phyloP scores from a whole-genome alignment of 2,329 filamentous ascomycete genomes.

The Scedosporium apiospermum region DNA sequence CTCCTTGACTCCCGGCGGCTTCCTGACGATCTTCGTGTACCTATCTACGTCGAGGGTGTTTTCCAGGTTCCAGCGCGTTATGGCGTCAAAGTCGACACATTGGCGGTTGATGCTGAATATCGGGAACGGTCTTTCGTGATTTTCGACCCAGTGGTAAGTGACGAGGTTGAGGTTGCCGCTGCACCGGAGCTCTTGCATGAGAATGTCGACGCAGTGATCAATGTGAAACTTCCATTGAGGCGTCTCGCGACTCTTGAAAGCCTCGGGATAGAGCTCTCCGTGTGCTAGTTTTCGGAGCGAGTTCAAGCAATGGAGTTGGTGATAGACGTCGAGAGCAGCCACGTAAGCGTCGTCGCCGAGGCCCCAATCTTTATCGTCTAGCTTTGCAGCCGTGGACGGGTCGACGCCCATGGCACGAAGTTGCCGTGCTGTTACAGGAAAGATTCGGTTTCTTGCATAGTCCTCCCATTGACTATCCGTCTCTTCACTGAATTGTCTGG shows the following conservation, averaged over 20 bases:
- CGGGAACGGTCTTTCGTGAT: neutral
- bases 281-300: slow-evolving; percentile 4
- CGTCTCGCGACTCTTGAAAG: neutral
- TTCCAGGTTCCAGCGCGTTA: neutral
- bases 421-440: too few species aligned
- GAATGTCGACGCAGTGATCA: slow-evolving; percentile 7
- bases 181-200: slow-evolving; percentile 6
- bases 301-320: slow-evolving; percentile 8
- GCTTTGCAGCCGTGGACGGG: too few species aligned
- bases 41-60: neutral
- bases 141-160: neutral
- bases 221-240: slow-evolving; percentile 3
- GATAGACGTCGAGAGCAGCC: slow-evolving; percentile 6
- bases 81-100: neutral
- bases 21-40: neutral
- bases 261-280: slow-evolving; percentile 3
- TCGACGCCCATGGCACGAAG: too few species aligned
- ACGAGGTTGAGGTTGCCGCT: neutral
- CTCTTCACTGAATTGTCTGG: too few species aligned
- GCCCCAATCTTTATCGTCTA: too few species aligned
- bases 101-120: neutral
- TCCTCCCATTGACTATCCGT: too few species aligned
- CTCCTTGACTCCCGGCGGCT: neutral
- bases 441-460: too few species aligned
- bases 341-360: neutral